Base-by-base conservation (phyloP, 805 yeast genomes). In the Ogataea kodamae region DNA sequence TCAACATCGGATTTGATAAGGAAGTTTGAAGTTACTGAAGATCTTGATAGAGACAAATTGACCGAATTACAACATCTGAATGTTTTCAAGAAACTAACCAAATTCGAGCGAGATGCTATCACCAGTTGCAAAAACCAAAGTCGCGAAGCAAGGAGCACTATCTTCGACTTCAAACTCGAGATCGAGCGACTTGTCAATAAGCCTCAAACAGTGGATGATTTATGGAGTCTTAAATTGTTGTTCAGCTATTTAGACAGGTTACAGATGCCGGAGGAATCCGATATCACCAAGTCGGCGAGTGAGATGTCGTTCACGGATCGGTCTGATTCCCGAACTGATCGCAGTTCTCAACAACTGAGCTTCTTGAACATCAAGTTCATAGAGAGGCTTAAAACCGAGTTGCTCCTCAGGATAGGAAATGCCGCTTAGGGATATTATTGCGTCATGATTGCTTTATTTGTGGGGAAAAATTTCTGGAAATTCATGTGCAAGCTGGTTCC, bases 141-240 rank as follows among this genome's bases (percentile, higher is more conserved):
- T 12, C 42, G 48, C 46, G 26, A 40, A 5, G 29, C 53, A 20
- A 66, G 63, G 13, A 59, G 74, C 16, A 68, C 72, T 3, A 63
- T 76, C 4, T 52, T 76, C 18, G 86, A 81, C 50, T 64, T 68
- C 42, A 74, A 77, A 48, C 50, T 75, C 14, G 81, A 79, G 42
- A 54, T 80, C 17, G 56, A 56, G 17, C 50, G 51, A 3, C 55
- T 72, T 47, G 74, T 75, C 1, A 37, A 39, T 3, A 43, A 47
- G 1, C 80, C 81, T 0, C 33, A 40, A 9, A 50, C 56, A 1
- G 43, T 43, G n/a, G 80, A 78, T 29, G 84, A 80, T 35, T 55
- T 81, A 33, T 75, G 84, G 79, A 79, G 77, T 45, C 55, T 81
- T 38, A 71, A 72, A 39, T 52, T 82, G 30, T 55, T 82, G 6